phyloP scores from a whole-genome alignment of 2,329 filamentous ascomycete species.

The Aureobasidium sp. region DNA sequence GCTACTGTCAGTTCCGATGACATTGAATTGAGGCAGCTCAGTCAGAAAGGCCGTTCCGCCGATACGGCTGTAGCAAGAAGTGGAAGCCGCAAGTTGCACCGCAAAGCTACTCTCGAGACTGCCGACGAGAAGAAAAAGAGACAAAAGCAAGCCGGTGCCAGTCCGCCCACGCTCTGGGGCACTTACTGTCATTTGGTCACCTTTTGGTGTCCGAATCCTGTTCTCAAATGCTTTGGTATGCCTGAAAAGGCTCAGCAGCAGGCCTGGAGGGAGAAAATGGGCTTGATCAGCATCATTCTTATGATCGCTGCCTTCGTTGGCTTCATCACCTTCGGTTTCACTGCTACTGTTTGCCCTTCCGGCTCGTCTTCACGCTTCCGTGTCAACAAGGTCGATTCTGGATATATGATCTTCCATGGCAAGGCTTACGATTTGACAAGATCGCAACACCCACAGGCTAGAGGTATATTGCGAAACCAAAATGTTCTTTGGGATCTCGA shows the following conservation, averaged over 20 bases:
- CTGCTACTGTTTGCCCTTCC: slow-evolving; percentile 70
- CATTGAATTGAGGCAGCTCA: slow-evolving; percentile 47
- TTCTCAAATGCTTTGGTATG: slow-evolving; percentile 81
- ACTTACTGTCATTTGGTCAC: slow-evolving; percentile 91
- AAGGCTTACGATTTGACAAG: slow-evolving; percentile 74
- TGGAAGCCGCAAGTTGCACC: slow-evolving; percentile 36
- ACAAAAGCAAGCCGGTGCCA: slow-evolving; percentile 56
- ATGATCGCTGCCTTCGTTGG: slow-evolving; percentile 83
- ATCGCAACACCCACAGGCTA: slow-evolving; percentile 72
- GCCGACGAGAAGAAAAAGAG: slow-evolving; percentile 53
- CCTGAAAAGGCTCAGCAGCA: slow-evolving; percentile 77
- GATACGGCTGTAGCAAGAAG: slow-evolving; percentile 13
- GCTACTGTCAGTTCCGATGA: slow-evolving; percentile 58
- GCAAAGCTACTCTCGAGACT: slow-evolving; percentile 48
- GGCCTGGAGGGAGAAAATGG: slow-evolving; percentile 98
- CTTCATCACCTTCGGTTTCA: slow-evolving; percentile 96
- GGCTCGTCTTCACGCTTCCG: slow-evolving; percentile 63
- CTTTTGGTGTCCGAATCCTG: slow-evolving; percentile 85
- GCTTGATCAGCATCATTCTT: slow-evolving; percentile 87
- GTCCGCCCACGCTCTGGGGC: slow-evolving; percentile 85
- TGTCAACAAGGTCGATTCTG: slow-evolving; percentile 70
- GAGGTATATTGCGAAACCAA: slow-evolving; percentile 64
- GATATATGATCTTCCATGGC: slow-evolving; percentile 96
- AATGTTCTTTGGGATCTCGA: slow-evolving; percentile 87
- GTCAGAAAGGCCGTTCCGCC: slow-evolving; percentile 26